Base-by-base conservation (phyloP, 257 asterid genomes). In the Verbena officinalis region DNA sequence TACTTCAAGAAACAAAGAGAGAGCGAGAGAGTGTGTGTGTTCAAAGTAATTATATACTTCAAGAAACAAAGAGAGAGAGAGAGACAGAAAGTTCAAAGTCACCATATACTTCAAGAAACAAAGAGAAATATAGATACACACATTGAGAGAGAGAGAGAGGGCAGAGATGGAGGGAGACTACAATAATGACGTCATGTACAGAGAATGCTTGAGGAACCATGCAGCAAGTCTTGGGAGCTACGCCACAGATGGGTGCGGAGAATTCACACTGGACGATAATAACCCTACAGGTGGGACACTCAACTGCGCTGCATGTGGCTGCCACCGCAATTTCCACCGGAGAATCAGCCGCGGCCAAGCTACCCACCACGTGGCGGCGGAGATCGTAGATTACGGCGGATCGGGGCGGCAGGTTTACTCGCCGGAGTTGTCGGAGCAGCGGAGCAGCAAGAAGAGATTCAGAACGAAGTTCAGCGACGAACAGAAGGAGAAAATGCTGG, bases 181-280 rank as follows among this genome's bases (percentile, higher is more conserved):
- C 73, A 21, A 45, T 9, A 64, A 42, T 10, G 64, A 58, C 36
- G 80, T 68, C 16, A 27, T 63, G 17, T 81, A 85, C 59, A 76
- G 60, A 73, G 96, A 88, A 70, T 86, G 95, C 75, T 77, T 76
- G 15, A 72, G 83, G 44, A 88, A 86, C 81, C 91, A 88, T 78
- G 96, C 96, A 68, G 95, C 95, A 69, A 83, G 84, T 64, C 83
- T 86, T 0, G 96, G 95, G 1, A 83, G 85, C 91, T 85, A 88
- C 43, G 91, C 91, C 59, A 88, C 91, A 0, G 96, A 88, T 38
- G 96, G 96, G 38, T 88, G 96, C 51, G 96, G 96, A 2, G 91
- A 88, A 31, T 86, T 86, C 78, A 68, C 81, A 0, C 66, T 54
- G 0, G 83, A 76, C 48, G 74, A 75, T 49, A n/a, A n/a, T n/a